Base-by-base conservation (phyloP, 23 red algal species). In the Gracilaria vermiculophylla region DNA sequence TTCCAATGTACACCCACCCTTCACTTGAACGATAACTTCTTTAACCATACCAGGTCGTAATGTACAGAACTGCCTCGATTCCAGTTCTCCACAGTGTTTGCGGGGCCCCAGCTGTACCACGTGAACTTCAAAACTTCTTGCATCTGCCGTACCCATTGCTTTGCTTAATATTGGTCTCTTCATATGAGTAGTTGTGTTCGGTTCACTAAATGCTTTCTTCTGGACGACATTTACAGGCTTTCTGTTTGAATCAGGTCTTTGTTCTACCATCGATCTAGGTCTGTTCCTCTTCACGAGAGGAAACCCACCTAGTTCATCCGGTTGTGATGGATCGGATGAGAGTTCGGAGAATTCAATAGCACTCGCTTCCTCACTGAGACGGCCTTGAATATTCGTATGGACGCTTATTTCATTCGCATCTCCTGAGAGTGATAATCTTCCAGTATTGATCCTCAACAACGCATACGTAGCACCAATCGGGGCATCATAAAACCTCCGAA, bases 381-480 rank as follows among this genome's bases (percentile, higher is more conserved):
- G 43, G 40, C 62, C 81, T 33, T 48, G 67, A 73, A 73, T 28
- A 24, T 16, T 73, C 32, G 67, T 47, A 24, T 73, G 20, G 2
- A 73, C 23, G 35, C 67, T 20, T 11, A 20, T 45, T 33, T 21
- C 23, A 36, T 44, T 75, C 43, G 48, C 7, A 31, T 53, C 49
- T 55, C 58, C 19, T 17, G 61, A 44, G 42, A 79, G 48, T 3
- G 28, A 53, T 5, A 73, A 21, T 56, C 9, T 74, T 31, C 80
- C 78, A 53, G 77, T 62, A 54, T 47, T 62, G 28, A 93, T 61
- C 35, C 65, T 29, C 24, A 93, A 69, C 36, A 86, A n/a, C 16
- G 57, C 83, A 37, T 69, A 90, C 2, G 92, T 89, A 39, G 92
- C 82, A 4, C 80, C 92, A 51, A 77, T 42, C 24, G 92, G 92